Conservation (phyloP, 768 basidiomycete genomes). For the Leccinum olivaceopallidum region DNA sequence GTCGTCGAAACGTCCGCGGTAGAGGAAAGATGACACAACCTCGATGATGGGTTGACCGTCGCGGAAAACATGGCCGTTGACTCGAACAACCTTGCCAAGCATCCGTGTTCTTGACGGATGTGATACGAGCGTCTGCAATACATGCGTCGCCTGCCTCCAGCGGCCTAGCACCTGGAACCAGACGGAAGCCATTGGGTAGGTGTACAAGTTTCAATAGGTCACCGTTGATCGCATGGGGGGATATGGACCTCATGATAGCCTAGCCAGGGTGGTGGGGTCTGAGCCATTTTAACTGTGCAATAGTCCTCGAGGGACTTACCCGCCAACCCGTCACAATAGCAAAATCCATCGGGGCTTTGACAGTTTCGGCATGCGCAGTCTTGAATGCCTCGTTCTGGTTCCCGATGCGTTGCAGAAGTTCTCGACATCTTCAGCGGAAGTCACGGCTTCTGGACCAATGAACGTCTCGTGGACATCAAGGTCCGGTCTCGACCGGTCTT, state of each 20-base stretch:
- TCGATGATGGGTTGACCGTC: constrained; percentile 83
- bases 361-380: constrained; percentile 58
- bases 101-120: constrained; percentile 87
- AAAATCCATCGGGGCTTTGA: constrained; percentile 97
- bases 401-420: constrained; percentile 87
- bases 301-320: constrained; percentile 47
- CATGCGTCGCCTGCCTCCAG: constrained; percentile 88
- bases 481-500: constrained; percentile 69
- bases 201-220: constrained; percentile 96
- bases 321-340: constrained; percentile 99
- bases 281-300: constrained; percentile 7
- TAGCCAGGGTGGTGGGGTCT: constrained; percentile 33
- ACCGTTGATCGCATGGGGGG: constrained; percentile 88
- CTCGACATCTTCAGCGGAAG: constrained; percentile 76
- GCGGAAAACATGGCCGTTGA: constrained; percentile 81
- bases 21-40: constrained; percentile 93
- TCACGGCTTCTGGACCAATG: constrained; percentile 81
- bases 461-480: constrained; percentile 83
- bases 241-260: constrained; percentile 99
- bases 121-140: constrained; percentile 83
- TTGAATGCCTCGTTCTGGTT: constrained; percentile 94
- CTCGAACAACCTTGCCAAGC: constrained; percentile 91
- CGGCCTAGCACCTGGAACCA: constrained; percentile 74
- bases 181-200: constrained; percentile 94
- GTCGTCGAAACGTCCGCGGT: constrained; percentile 92